phyloP scores from a whole-genome alignment of 768 basidiomycete genomes.

The Tulasnella sp. region DNA sequence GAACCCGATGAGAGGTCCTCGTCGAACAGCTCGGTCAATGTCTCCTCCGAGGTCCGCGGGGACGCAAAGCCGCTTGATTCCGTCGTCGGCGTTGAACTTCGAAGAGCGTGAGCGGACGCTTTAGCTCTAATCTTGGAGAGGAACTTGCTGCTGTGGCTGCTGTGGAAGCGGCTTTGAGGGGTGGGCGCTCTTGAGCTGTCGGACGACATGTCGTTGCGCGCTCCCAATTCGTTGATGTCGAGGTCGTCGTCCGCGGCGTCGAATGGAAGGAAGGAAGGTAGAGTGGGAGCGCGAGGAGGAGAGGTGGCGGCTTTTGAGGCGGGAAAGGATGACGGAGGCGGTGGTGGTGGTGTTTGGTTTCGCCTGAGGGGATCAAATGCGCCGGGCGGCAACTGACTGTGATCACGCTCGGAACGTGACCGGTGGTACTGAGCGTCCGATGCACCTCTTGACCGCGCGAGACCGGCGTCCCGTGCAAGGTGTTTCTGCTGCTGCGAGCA shows the following conservation, averaged over 20 bases:
- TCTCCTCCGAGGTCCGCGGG: slow-evolving; percentile 15
- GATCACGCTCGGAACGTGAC: not conserved
- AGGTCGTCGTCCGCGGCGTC: not conserved
- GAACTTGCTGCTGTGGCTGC: not conserved
- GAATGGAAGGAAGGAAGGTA: not conserved
- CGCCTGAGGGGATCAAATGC: not conserved
- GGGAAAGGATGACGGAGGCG: not conserved
- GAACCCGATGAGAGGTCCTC: not conserved
- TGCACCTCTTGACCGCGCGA: not conserved
- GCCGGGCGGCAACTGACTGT: not conserved
- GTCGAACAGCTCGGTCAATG: not conserved
- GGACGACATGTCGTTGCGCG: not conserved
- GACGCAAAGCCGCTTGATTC: not conserved
- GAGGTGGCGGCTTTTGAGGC: not conserved
- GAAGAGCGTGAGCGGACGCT: not conserved
- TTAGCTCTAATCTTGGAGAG: not conserved
- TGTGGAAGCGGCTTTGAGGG: slow-evolving; percentile 1
- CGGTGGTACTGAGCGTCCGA: slow-evolving; percentile 1
- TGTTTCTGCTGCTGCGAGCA: not conserved
- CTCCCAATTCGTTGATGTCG: not conserved
- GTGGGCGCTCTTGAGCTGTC: not conserved
- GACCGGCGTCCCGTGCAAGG: not conserved
- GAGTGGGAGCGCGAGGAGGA: not conserved
- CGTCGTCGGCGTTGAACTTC: not conserved
- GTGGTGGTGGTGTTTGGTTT: not conserved